Conservation (phyloP, 2,329 filamentous ascomycete species). For the Neonectria ditissima region DNA sequence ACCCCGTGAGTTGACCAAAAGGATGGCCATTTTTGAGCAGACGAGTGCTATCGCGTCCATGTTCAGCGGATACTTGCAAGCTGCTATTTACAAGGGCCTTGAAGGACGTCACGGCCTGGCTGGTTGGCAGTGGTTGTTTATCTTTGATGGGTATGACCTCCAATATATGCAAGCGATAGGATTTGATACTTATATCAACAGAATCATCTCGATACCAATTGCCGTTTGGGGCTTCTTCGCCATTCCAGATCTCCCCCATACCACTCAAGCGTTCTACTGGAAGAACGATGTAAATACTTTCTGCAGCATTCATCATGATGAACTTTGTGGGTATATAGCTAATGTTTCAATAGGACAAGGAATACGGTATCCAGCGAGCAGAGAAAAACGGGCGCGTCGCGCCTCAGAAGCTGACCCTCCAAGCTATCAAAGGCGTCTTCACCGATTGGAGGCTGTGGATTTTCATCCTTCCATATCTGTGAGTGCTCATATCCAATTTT, state of each 20-base stretch:
- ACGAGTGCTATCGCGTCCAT: constrained; percentile 39
- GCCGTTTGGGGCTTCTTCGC: constrained; percentile 17
- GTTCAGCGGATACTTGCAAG: constrained; percentile 50
- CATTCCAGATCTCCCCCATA: constrained; percentile 17
- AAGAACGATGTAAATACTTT: not conserved
- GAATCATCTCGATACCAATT: constrained; percentile 20
- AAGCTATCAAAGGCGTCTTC: constrained; percentile 10
- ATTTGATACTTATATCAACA: not conserved
- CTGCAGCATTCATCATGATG: not conserved
- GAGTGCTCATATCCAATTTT: not conserved
- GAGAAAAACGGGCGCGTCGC: constrained; percentile 25
- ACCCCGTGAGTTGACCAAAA: constrained; percentile 43
- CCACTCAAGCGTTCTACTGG: constrained; percentile 15
- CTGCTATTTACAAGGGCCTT: constrained; percentile 49
- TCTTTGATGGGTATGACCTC: constrained; percentile 46
- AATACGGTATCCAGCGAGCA: constrained; percentile 24
- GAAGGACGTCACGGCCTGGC: constrained; percentile 47
- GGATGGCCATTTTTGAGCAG: constrained; percentile 44
- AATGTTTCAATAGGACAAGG: constrained; percentile 11
- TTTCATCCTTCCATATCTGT: constrained; percentile 18
- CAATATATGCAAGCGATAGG: not conserved
- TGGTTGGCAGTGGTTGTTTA: constrained; percentile 56
- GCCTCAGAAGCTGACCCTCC: constrained; percentile 19
- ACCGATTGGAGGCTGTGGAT: constrained; percentile 16
- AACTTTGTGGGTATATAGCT: not conserved